phyloP scores from a whole-genome alignment of 306 rosid species.

The Malus domestica region DNA sequence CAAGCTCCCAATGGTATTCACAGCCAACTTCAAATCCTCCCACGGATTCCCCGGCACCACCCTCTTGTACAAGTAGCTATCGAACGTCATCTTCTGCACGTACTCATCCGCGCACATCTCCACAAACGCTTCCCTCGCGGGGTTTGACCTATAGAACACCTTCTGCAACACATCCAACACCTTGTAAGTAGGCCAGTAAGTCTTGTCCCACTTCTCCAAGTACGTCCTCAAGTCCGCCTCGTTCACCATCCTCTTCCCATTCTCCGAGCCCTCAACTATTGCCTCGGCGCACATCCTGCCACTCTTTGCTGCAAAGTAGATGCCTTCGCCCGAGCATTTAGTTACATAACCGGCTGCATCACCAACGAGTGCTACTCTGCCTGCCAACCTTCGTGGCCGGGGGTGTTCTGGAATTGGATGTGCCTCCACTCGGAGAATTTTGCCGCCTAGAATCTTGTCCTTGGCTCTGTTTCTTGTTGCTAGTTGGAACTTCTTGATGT shows the following conservation, averaged over 20 bases:
- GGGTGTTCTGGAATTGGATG: constrained; percentile 98
- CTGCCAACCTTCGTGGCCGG: constrained; percentile 65
- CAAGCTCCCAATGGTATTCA: constrained; percentile 91
- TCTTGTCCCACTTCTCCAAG: constrained; percentile 96
- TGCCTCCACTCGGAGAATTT: constrained; percentile 90
- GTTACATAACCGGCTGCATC: constrained; percentile 99
- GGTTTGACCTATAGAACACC: constrained; percentile 93
- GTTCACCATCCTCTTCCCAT: constrained; percentile 88
- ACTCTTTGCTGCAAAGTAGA: constrained; percentile 96
- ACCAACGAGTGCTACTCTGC: constrained; percentile 82
- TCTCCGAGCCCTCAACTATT: constrained; percentile 78
- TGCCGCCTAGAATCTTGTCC: constrained; percentile 89
- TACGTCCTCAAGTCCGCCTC: constrained; percentile 86
- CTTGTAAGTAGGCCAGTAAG: constrained; percentile 98
- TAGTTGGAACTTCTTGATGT: constrained; percentile 95
- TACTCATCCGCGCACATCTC: constrained; percentile 98
- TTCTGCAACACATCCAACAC: constrained; percentile 94
- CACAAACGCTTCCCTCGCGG: constrained; percentile 96
- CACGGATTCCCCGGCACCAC: constrained; percentile 89
- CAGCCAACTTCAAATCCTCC: constrained; percentile 88
- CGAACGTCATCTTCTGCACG: constrained; percentile 99
- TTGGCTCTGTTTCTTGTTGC: constrained; percentile 93
- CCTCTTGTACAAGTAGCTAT: constrained; percentile 83
- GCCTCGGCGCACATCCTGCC: constrained; percentile 99
- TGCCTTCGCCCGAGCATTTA: constrained; percentile 94